Evolutionary conservation across 805 yeast genomes (phyloP), one percentile per base, ranked within the genome.

Genomic region (Lipomyces sp.): DNA sequence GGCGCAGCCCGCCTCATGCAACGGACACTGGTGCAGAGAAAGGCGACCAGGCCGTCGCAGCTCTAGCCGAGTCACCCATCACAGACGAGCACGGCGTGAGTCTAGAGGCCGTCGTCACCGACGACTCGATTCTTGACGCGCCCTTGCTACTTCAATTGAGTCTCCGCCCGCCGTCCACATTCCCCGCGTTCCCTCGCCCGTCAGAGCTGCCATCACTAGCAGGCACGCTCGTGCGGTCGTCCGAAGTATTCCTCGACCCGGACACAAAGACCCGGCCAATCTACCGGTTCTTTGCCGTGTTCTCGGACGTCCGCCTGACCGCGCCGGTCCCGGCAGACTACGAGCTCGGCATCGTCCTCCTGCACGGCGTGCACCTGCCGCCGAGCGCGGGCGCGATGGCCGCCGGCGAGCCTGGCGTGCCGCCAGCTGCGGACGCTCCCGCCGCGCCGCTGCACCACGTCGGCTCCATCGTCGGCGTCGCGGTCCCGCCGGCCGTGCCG

Each of bases 391-490:
- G 23, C 5, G 39, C 18, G 28, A 21, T 7, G 28, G 39, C 24
- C 8, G 28, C 14, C 8, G 28, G 28, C 22, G 39, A 21, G 18
- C n/a, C 11, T 7, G 29, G 29, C 10, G 28, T 22, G 28, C 13
- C 39, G 18, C 10, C 19, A 37, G 29, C 39, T 5, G 13, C n/a
- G 28, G 10, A 11, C 4, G 13, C 28, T 4, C 5, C n/a, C n/a
- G 10, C n/a, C 24, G 39, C 22, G 28, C 24, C n/a, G 16, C 19
- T 38, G 22, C 18, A 6, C 32, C 31, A 43, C 26, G 14, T 34
- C 31, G 50, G 50, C 19, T 22, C 45, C 11, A 6, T 47, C 14
- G 39, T 26, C 33, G 34, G 13, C 23, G 50, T 45, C 13, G 34
- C 34, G 16, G 40, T 38, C 2, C 45, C 45, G 6, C 45, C 50